Percentiles rank a stretch among this genome's conserved stretches.
These are phyloP conservation scores for Podospora anserina DNA, from an alignment of 495 filamentous ascomycete species.

Conservation along the genomic window DNA sequence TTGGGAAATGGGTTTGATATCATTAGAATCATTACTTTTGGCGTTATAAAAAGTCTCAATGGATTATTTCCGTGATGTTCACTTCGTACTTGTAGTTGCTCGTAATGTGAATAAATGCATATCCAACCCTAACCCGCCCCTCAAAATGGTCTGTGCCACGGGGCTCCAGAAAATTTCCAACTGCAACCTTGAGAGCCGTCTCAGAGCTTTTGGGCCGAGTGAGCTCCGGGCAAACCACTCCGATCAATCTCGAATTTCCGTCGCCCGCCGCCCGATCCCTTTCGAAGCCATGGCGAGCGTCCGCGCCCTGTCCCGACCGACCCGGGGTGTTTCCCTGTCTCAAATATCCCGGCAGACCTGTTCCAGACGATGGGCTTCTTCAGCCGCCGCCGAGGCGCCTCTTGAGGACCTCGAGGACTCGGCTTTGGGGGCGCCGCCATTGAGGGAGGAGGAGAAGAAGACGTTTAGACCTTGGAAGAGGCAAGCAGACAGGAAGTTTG, in stretches of 20 bases:
- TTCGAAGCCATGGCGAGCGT: constrained; percentile 31
- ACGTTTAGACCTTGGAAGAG: constrained; percentile 43
- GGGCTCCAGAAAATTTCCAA: constrained; percentile 26
- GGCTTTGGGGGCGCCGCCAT: constrained; percentile 32
- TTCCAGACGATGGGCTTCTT: constrained; percentile 38
- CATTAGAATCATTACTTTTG: constrained; percentile 5
- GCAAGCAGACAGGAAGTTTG: constrained; percentile 39
- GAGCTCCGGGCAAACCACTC: constrained; percentile 18
- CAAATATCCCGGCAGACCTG: constrained; percentile 26
- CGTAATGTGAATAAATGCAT: background rate
- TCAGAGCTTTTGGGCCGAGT: constrained; percentile 14
- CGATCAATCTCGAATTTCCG: background rate
- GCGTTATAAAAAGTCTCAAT: constrained; percentile 14
- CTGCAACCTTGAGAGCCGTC: constrained; percentile 11
- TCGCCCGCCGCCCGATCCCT: background rate
- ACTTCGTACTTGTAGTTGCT: background rate
- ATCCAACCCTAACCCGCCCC: constrained; percentile 19
- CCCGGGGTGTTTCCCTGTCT: constrained; percentile 28
- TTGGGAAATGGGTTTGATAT: background rate
- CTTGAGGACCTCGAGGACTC: constrained; percentile 43
- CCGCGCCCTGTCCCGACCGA: constrained; percentile 32
- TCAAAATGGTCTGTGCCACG: constrained; percentile 2
- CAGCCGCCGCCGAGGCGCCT: constrained; percentile 27
- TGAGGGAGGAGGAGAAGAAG: constrained; percentile 34
- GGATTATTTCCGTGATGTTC: background rate